Percentiles rank a stretch among this genome's conserved stretches.
Evolutionary conservation across 768 basidiomycete species (phyloP).

Genomic region (Rossbeevera mucosa): DNA sequence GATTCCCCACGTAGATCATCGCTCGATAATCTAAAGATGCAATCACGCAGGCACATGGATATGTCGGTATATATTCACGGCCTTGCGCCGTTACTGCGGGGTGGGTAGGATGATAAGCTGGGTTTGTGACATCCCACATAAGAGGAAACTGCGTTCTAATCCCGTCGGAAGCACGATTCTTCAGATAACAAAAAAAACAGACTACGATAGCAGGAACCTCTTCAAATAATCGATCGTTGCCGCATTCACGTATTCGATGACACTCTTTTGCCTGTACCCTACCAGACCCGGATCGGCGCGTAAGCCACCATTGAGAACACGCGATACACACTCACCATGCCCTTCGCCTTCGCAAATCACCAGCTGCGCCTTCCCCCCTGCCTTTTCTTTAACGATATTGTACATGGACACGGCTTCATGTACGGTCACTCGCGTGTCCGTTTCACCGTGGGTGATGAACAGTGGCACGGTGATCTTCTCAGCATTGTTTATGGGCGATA

Average conservation of each 20-base stretch:
- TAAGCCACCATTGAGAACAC: conserved; percentile 1
- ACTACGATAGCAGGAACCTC: conserved; percentile 28
- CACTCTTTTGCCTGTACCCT: conserved; percentile 43
- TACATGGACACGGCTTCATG: conserved; percentile 38
- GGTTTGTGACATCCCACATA: background rate
- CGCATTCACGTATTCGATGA: conserved; percentile 40
- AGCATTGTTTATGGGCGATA: conserved; percentile 38
- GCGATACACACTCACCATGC: conserved; percentile 31
- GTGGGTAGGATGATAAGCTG: background rate
- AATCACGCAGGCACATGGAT: background rate
- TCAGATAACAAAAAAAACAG: conserved; percentile 2
- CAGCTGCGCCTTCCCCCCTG: conserved; percentile 31
- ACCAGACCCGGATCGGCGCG: background rate
- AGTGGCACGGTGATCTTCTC: conserved; percentile 35
- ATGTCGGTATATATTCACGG: background rate
- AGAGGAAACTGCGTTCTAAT: background rate
- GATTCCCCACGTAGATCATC: background rate
- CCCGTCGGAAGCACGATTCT: background rate
- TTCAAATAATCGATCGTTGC: conserved; percentile 37
- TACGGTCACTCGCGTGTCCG: conserved; percentile 37
- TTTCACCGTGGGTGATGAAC: conserved; percentile 40
- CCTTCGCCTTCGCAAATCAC: conserved; percentile 41
- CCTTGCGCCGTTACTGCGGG: background rate
- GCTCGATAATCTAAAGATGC: background rate
- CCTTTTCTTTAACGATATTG: conserved; percentile 24